Evolutionary conservation across 805 yeast species (phyloP), one percentile per base, ranked within the genome.

Genomic region (Yarrowia sp.): DNA sequence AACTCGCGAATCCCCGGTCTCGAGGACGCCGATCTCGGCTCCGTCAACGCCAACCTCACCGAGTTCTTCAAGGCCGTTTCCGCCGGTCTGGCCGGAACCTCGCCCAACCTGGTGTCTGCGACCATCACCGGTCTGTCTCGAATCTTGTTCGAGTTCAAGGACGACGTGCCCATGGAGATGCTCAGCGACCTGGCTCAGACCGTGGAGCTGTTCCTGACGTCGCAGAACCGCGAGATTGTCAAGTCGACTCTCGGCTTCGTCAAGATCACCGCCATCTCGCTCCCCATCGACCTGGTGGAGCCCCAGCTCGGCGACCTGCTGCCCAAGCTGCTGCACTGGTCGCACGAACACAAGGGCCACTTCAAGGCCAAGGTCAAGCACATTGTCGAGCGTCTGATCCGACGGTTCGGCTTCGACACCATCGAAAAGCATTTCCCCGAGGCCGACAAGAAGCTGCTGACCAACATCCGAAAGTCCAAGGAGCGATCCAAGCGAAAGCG

Each of bases 41-140:
- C 82, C 64, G 77, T 85, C 9, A 78, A 79, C 58, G 94, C 96
- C 8, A 79, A 84, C 18, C 78, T 92, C 62, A 81, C 85, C 47
- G 97, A 92, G 74, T 92, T 80, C 71, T 90, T 93, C 77, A 90
- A 96, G 29, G 90, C 94, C 87, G 87, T 93, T 29, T 84, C 93
- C 73, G 99, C 97, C 27, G 99, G 99, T 77, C 79, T 96, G 67
- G 97, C 94, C 35, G 97, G 97, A 63, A 86, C 88, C 66, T 82
- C 94, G 29, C 93, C 96, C 33, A 96, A 93, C 76, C 93, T 93
- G 97, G 88, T 94, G 31, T 89, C 97, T 69, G 97, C 98, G n/a
- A 85, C 93, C 2, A 85, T 94, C 68, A 91, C 97, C 6, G 96
- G 97, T 0, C 78, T 93, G 61, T 86, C 96, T 46, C 86, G 97